These are phyloP conservation scores for Breviolum minutum DNA, from an alignment of 73 alveolate genomes.

Conservation along the genomic window DNA sequence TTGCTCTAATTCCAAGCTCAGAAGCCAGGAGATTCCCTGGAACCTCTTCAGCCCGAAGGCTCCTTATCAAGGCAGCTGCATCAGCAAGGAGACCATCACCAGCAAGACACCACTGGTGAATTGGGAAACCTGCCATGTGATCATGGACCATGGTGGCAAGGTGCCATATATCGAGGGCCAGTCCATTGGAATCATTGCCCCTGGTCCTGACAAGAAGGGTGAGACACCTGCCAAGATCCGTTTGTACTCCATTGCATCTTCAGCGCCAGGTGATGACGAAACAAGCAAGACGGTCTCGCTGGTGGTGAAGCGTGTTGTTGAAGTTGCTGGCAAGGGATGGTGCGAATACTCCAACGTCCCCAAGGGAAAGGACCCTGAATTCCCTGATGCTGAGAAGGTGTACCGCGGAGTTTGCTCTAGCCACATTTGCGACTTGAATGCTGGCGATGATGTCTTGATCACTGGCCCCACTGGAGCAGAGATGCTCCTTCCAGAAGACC, in stretches of 20 bases:
- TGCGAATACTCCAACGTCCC: conserved; percentile 89
- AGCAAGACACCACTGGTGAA: conserved; percentile 74
- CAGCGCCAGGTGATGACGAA: conserved; percentile 87
- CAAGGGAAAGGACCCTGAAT: conserved; percentile 69
- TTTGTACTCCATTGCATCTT: conserved; percentile 91
- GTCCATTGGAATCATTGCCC: conserved; percentile 90
- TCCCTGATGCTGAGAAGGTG: conserved; percentile 73
- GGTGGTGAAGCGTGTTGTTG: conserved; percentile 86
- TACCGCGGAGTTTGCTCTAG: conserved; percentile 93
- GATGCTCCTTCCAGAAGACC: conserved; percentile 93
- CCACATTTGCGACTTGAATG: conserved; percentile 75
- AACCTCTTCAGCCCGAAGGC: conserved; percentile 94
- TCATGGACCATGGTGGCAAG: conserved; percentile 88
- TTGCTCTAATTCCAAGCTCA: not conserved
- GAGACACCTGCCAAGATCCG: conserved; percentile 86
- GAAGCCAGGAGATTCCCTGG: conserved; percentile 74
- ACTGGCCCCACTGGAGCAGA: conserved; percentile 93
- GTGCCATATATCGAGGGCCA: conserved; percentile 95
- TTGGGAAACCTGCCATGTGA: conserved; percentile 93
- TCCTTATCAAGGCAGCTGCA: conserved; percentile 74
- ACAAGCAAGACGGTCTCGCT: conserved; percentile 78
- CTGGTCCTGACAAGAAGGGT: conserved; percentile 95
- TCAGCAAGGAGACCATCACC: conserved; percentile 86
- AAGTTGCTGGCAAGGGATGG: conserved; percentile 86
- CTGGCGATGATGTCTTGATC: conserved; percentile 84